phyloP scores from a whole-genome alignment of 1,284 basidiomycete species.

The Puccinia polysora region DNA sequence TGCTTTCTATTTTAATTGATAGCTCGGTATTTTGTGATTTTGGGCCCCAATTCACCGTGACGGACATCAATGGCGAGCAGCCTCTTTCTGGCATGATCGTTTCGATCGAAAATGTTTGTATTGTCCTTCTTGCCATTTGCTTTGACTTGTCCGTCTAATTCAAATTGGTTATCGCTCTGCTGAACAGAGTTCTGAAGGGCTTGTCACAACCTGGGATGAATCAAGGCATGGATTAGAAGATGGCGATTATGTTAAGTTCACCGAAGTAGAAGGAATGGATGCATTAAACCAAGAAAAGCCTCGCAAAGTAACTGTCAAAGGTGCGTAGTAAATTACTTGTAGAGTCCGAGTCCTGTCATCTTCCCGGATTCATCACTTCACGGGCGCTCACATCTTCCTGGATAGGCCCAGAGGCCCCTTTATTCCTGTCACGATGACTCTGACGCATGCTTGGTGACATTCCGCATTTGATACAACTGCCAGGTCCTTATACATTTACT shows the following conservation, averaged over 20 bases:
- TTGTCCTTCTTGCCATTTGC: background rate
- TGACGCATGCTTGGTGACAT: background rate
- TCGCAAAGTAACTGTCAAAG: constrained; percentile 85
- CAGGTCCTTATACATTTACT: constrained; percentile 82
- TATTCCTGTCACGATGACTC: background rate
- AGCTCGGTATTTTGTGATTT: constrained; percentile 88
- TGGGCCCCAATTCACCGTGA: constrained; percentile 85
- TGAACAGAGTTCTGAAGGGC: constrained; percentile 67
- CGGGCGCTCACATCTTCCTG: background rate
- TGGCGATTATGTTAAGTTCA: constrained; percentile 94
- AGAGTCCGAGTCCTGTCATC: background rate
- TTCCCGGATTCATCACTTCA: no score
- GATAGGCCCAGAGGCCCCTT: background rate
- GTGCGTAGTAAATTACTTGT: no score
- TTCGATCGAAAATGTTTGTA: constrained; percentile 66
- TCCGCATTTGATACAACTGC: background rate
- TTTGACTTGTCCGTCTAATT: background rate
- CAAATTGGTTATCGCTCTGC: background rate
- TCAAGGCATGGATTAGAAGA: constrained; percentile 96
- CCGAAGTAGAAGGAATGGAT: constrained; percentile 94
- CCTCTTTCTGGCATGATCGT: constrained; percentile 93
- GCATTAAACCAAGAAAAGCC: constrained; percentile 86
- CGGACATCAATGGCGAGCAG: constrained; percentile 92
- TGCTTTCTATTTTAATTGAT: constrained; percentile 47
- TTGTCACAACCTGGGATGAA: constrained; percentile 96